phyloP scores from a whole-genome alignment of 1,284 basidiomycete species.

The Malassezia furfur region DNA sequence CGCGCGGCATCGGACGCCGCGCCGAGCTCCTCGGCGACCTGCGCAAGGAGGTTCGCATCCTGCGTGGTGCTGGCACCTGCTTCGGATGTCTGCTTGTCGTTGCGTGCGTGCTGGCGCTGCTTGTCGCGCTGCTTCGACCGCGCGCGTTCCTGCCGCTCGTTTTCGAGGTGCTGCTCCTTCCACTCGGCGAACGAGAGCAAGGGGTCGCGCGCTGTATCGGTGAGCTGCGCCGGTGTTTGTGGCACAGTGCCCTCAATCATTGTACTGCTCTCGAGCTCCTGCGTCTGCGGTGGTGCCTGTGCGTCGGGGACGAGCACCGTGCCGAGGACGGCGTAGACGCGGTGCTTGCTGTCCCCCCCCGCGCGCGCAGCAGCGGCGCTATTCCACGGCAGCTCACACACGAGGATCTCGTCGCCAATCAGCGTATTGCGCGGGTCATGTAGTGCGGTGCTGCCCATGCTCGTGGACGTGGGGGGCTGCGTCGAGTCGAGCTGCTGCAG shows the following conservation, averaged over 20 bases:
- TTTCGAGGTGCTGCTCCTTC: conserved; percentile 15
- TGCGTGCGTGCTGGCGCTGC: neutral
- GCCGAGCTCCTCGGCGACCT: neutral
- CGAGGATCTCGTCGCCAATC: conserved; percentile 8
- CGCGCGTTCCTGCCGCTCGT: conserved; percentile 1
- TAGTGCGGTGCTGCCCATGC: neutral
- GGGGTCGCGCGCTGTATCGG: neutral
- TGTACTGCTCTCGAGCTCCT: neutral
- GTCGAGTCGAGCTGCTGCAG: neutral
- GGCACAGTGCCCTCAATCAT: neutral
- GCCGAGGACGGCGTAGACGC: conserved; percentile 15
- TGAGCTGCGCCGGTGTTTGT: neutral
- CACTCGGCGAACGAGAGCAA: conserved; percentile 15
- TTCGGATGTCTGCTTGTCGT: neutral
- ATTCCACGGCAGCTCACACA: conserved; percentile 13
- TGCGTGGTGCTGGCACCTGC: neutral
- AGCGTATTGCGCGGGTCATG: conserved; percentile 11
- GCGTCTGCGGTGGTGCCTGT: neutral
- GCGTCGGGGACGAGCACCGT: conserved; percentile 11
- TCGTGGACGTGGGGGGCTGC: no score
- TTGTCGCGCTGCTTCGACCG: conserved; percentile 10
- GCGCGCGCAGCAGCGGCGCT: neutral
- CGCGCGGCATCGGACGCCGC: neutral
- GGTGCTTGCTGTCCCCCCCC: neutral
- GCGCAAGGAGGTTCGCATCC: neutral